Conservation (phyloP, 2,329 filamentous ascomycete species). For the Capronia americana region DNA sequence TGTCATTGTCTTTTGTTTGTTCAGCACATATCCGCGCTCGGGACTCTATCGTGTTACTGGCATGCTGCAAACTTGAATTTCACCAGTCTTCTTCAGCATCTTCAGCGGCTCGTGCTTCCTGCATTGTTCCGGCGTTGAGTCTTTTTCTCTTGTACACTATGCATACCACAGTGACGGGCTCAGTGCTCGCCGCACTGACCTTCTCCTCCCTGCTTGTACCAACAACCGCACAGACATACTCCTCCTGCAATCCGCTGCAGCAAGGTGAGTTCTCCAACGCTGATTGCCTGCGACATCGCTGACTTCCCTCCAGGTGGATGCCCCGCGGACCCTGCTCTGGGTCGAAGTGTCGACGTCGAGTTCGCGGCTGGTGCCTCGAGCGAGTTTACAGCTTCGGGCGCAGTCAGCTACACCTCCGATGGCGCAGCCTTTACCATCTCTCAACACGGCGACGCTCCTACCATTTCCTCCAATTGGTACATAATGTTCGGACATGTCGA, state of each 20-base stretch:
- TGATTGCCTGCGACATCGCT: neutral
- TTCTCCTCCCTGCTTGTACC: constrained; percentile 31
- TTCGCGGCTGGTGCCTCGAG: constrained; percentile 79
- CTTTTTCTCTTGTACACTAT: constrained; percentile 29
- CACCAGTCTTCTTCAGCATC: constrained; percentile 19
- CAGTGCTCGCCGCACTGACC: constrained; percentile 29
- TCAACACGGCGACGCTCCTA: constrained; percentile 79
- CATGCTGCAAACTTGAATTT: constrained; percentile 17
- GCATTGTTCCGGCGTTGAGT: constrained; percentile 35
- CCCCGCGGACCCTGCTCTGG: constrained; percentile 77
- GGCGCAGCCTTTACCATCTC: constrained; percentile 83
- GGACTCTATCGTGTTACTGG: constrained; percentile 16
- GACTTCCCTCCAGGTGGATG: constrained; percentile 55
- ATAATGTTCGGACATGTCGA: constrained; percentile 98
- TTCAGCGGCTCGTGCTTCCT: constrained; percentile 20
- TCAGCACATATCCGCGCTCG: constrained; percentile 9
- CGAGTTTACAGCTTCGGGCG: constrained; percentile 75
- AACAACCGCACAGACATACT: constrained; percentile 52
- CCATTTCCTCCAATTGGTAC: constrained; percentile 90
- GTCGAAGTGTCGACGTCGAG: constrained; percentile 81
- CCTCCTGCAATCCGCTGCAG: constrained; percentile 51
- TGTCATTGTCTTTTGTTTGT: constrained; percentile 5
- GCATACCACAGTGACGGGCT: constrained; percentile 21
- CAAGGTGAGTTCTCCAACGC: constrained; percentile 43
- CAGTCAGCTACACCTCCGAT: constrained; percentile 74